phyloP scores from a whole-genome alignment of 148 eudicot species.

The Fagopyrum homotropicum region DNA sequence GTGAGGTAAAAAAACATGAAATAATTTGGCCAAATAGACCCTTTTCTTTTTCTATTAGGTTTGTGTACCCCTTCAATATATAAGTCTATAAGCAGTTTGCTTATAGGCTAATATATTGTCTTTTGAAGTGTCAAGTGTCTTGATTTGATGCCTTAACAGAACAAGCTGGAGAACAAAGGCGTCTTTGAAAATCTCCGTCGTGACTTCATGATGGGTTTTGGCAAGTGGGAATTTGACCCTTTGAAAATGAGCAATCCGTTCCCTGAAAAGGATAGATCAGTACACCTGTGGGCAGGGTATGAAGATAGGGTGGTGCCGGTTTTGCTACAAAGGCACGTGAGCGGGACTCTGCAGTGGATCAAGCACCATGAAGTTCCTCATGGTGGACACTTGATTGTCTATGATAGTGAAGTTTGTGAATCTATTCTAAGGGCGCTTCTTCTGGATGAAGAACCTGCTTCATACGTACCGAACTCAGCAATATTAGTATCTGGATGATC shows the following conservation, averaged over 20 bases:
- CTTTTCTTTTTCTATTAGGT: too few relatives aligned
- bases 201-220: constrained; percentile 39
- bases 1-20: constrained; percentile 32
- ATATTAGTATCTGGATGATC: constrained; percentile 14
- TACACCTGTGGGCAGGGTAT: constrained; percentile 47
- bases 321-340: constrained; percentile 39
- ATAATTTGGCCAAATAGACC: neutral
- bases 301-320: constrained; percentile 52
- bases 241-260: constrained; percentile 35
- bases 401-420: constrained; percentile 43
- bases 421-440: constrained; percentile 41
- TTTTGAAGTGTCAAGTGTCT: too few relatives aligned
- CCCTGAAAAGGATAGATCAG: constrained; percentile 25
- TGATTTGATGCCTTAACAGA: constrained; percentile 19
- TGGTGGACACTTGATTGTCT: constrained; percentile 52
- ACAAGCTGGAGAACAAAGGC: constrained; percentile 35
- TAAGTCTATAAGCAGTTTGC: neutral
- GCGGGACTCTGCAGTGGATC: constrained; percentile 39
- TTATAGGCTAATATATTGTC: neutral
- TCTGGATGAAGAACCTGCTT: constrained; percentile 32
- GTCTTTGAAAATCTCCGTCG: constrained; percentile 36
- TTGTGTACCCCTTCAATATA: too few relatives aligned
- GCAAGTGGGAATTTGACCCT: constrained; percentile 59
- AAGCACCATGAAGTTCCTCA: constrained; percentile 51
- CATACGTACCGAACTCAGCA: constrained; percentile 21